These are phyloP conservation scores for Phyllosticta citribraziliensis DNA, from an alignment of 2,329 filamentous ascomycete genomes.

Conservation along the genomic window DNA sequence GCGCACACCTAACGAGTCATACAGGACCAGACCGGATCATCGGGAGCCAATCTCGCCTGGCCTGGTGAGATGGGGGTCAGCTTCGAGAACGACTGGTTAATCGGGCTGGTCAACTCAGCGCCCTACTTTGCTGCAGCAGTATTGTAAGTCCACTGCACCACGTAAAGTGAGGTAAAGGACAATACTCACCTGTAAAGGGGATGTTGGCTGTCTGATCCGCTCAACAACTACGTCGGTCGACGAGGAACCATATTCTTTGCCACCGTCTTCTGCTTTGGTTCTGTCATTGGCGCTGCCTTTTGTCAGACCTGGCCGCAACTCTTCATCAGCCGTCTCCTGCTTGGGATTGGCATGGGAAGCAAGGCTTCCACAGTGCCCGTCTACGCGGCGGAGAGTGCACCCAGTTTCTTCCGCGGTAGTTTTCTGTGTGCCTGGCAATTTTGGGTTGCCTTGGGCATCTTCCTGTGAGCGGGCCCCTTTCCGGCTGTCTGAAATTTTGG, in stretches of 20 bases:
- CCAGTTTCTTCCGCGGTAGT: slow-evolving; percentile 59
- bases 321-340: slow-evolving; percentile 58
- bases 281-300: slow-evolving; percentile 45
- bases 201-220: slow-evolving; percentile 64
- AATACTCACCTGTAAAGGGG: slow-evolving; percentile 26
- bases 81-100: slow-evolving; percentile 40
- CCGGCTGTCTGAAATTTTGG: slow-evolving; percentile 22
- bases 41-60: slow-evolving; percentile 51
- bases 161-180: too few species aligned
- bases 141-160: slow-evolving; percentile 20
- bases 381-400: slow-evolving; percentile 65
- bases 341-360: slow-evolving; percentile 71
- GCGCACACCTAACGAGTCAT: not conserved
- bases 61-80: slow-evolving; percentile 43
- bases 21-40: slow-evolving; percentile 48
- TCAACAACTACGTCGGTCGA: slow-evolving; percentile 61
- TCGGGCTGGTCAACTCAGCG: slow-evolving; percentile 52
- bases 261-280: slow-evolving; percentile 52
- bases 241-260: slow-evolving; percentile 68
- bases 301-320: slow-evolving; percentile 63
- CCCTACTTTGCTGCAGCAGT: slow-evolving; percentile 59
- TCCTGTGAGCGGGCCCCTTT: not conserved
- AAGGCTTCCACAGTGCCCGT: slow-evolving; percentile 68
- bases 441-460: slow-evolving; percentile 12
- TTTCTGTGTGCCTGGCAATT: slow-evolving; percentile 79